Conservation (phyloP, 495 filamentous ascomycete species). For the Talaromyces trachyspermus region DNA sequence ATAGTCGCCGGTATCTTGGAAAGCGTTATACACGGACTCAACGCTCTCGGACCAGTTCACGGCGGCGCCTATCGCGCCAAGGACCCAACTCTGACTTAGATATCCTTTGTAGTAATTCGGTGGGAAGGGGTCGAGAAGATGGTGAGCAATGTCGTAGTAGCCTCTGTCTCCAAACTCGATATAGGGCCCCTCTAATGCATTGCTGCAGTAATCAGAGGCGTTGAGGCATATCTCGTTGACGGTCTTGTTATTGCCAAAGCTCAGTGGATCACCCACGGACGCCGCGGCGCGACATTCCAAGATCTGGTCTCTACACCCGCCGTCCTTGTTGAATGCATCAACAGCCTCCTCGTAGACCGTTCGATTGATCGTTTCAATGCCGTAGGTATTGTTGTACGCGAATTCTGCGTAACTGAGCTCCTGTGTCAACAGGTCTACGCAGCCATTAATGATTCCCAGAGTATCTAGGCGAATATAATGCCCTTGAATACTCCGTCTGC, state of each 20-base stretch:
- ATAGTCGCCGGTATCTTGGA: slow-evolving; percentile 41
- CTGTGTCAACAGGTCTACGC: slow-evolving; percentile 67
- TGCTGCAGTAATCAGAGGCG: slow-evolving; percentile 30
- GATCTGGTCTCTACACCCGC: slow-evolving; percentile 56
- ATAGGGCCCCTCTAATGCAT: slow-evolving; percentile 32
- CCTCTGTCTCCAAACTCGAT: slow-evolving; percentile 32
- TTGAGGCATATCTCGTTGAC: slow-evolving; percentile 33
- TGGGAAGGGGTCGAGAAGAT: slow-evolving; percentile 54
- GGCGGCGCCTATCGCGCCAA: slow-evolving; percentile 54
- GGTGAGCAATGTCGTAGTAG: slow-evolving; percentile 56
- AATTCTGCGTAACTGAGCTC: slow-evolving; percentile 58
- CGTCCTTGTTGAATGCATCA: slow-evolving; percentile 40
- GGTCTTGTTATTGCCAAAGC: slow-evolving; percentile 36
- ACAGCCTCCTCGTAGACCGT: slow-evolving; percentile 41
- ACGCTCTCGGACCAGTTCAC: slow-evolving; percentile 58
- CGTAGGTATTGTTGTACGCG: slow-evolving; percentile 71
- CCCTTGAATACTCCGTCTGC: slow-evolving; percentile 27
- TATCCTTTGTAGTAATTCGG: slow-evolving; percentile 54
- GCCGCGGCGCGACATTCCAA: slow-evolving; percentile 36
- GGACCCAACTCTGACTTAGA: slow-evolving; percentile 55
- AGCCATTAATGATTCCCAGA: slow-evolving; percentile 59
- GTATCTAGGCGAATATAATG: slow-evolving; percentile 43
- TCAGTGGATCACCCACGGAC: slow-evolving; percentile 33
- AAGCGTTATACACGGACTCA: slow-evolving; percentile 41
- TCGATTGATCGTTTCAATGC: slow-evolving; percentile 55